Evolutionary conservation across 331 rosid species (phyloP).

Genomic region (Stylosanthes scabra): DNA sequence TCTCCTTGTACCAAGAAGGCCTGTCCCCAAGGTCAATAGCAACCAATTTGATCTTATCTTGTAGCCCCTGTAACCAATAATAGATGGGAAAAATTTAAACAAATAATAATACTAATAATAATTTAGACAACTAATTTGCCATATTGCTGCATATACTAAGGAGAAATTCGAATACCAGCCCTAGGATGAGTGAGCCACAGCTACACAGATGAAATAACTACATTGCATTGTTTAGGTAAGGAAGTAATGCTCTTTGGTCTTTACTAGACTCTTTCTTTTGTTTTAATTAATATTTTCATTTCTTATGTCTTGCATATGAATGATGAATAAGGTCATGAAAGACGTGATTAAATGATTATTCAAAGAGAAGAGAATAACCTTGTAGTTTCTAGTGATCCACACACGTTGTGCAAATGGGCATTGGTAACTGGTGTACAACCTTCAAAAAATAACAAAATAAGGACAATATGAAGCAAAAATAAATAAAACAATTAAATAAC

Average conservation of each 20-base stretch:
- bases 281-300: too few relatives aligned
- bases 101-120: neutral
- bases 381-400: slow-evolving; percentile 70
- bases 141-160: too few relatives aligned
- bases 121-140: too few relatives aligned
- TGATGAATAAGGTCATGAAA: neutral
- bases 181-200: too few relatives aligned
- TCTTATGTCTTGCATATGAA: too few relatives aligned
- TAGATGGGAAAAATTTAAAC: neutral
- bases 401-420: slow-evolving; percentile 71
- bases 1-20: slow-evolving; percentile 69
- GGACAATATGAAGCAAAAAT: neutral
- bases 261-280: too few relatives aligned
- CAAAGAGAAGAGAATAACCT: slow-evolving; percentile 46
- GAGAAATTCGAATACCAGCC: too few relatives aligned
- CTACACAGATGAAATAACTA: too few relatives aligned
- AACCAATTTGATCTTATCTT: slow-evolving; percentile 54
- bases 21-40: slow-evolving; percentile 48
- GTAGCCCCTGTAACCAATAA: slow-evolving; percentile 42
- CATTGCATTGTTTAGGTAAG: too few relatives aligned
- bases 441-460: neutral
- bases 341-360: neutral
- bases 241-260: too few relatives aligned
- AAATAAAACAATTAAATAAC: neutral
- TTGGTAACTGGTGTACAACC: slow-evolving; percentile 50